Evolutionary conservation across 148 eudicot genomes (phyloP), one percentile per base, ranked within the genome.

Genomic region (Drosera capensis): DNA sequence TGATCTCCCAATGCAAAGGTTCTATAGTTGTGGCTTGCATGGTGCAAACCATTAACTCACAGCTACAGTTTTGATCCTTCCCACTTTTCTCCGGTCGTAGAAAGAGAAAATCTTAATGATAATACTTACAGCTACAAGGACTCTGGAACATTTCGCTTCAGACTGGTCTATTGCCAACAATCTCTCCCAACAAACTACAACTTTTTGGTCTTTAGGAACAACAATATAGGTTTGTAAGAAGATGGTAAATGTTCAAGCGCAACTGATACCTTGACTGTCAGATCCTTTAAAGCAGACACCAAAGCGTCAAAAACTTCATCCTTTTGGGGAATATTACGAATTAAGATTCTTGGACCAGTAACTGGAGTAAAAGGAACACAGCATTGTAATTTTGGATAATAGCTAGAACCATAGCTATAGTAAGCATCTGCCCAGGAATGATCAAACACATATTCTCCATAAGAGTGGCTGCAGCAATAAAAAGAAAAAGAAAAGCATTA

Each of bases 371-470:
- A 90, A 55, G 97, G 97, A 14, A 90, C 80, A 64, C 87, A 80
- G 51, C 74, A 68, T 47, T 90, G 97, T 48, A 90, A 65, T 51
- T 90, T 90, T 29, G 97, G 97, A 68, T 90, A 90, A 58, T 90
- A 90, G 60, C 85, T 84, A 40, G 76, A 43, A 11, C 97, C 97
- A 51, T 78, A 84, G 65, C 51, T 67, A 48, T 84, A 73, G 63
- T 84, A 90, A 61, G 97, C 95, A 61, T 80, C 77, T 18, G 95
- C 97, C 97, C 97, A 90, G 49, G 92, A 75, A 84, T 90, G 80
- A 57, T 90, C 97, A 59, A 90, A 90, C 49, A 90, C 97, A 49
- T 72, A 90, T 68, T 90, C 97, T 43, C 97, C 97, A 58, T 74
- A 84, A 23, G 97, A 90, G 59, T 90, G 97, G 72, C 97, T 90